A percentile compares a stretch with the other conserved stretches of the same genome.
phyloP scores from a whole-genome alignment of 2,329 filamentous ascomycete genomes.

The Clarireedia sp. region DNA sequence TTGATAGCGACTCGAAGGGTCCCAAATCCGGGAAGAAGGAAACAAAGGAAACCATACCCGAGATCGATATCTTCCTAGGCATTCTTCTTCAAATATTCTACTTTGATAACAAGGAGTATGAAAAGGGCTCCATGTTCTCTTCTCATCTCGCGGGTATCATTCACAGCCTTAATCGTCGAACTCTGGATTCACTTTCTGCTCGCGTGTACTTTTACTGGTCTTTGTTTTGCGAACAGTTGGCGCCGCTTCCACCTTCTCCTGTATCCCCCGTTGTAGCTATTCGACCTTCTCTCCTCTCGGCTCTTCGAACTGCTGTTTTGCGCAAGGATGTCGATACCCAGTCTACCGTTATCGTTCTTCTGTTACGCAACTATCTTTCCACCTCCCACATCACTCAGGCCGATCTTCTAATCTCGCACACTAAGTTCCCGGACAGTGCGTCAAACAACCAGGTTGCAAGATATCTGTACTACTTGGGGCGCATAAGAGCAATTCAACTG shows the following conservation, averaged over 20 bases:
- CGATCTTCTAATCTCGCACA: slow-evolving; percentile 90
- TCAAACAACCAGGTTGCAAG: slow-evolving; percentile 97
- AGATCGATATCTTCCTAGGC: slow-evolving; percentile 82
- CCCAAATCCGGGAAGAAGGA: slow-evolving; percentile 55
- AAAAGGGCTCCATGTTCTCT: slow-evolving; percentile 79
- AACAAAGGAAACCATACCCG: slow-evolving; percentile 69
- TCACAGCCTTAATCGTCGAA: slow-evolving; percentile 84
- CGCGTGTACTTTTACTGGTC: slow-evolving; percentile 99
- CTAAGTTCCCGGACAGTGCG: slow-evolving; percentile 86
- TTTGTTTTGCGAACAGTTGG: slow-evolving; percentile 86
- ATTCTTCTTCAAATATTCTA: slow-evolving; percentile 83
- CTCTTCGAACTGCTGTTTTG: slow-evolving; percentile 88
- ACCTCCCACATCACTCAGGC: slow-evolving; percentile 97
- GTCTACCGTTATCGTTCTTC: slow-evolving; percentile 86
- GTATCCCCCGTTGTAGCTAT: slow-evolving; percentile 81
- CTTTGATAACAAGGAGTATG: slow-evolving; percentile 74
- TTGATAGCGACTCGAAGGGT: slow-evolving; percentile 54
- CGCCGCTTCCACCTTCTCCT: slow-evolving; percentile 79
- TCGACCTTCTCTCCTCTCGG: slow-evolving; percentile 76
- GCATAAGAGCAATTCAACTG: slow-evolving; percentile 92
- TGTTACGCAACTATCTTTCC: slow-evolving; percentile 90
- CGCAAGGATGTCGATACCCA: slow-evolving; percentile 97
- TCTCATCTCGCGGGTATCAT: slow-evolving; percentile 75
- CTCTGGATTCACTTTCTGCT: slow-evolving; percentile 84
- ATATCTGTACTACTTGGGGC: slow-evolving; percentile 94